phyloP scores from a whole-genome alignment of 345 rosid genomes.

The Hibiscus mutabilis region DNA sequence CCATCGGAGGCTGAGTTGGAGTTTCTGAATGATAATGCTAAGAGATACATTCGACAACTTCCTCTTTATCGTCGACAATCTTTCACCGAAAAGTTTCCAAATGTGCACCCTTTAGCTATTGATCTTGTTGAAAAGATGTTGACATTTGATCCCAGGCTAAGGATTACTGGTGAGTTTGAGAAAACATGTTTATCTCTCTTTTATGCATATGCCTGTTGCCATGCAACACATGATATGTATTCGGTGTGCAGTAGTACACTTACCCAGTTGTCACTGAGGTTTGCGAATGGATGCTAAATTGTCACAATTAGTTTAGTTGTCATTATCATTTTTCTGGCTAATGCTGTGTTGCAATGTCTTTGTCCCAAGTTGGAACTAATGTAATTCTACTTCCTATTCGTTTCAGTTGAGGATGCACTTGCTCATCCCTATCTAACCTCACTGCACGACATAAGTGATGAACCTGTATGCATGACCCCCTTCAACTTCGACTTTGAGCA shows the following conservation, averaged over 20 bases:
- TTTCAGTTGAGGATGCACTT: conserved; percentile 72
- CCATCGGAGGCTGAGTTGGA: conserved; percentile 80
- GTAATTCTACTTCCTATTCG: not conserved
- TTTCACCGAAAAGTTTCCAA: conserved; percentile 68
- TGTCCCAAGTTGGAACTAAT: not conserved
- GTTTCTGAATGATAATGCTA: conserved; percentile 70
- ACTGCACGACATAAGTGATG: conserved; percentile 60
- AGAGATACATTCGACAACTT: conserved; percentile 66
- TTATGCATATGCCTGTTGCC: not conserved
- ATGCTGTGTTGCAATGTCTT: not conserved
- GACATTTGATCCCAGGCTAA: conserved; percentile 71
- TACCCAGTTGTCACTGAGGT: not conserved
- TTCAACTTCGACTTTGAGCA: conserved; percentile 75
- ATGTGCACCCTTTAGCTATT: conserved; percentile 59
- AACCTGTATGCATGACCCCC: conserved; percentile 67
- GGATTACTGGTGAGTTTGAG: conserved; percentile 63
- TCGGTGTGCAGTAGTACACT: not conserved
- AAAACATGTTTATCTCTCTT: not conserved
- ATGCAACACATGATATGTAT: not conserved
- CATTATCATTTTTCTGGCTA: not conserved
- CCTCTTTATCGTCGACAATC: conserved; percentile 57
- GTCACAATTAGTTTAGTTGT: not conserved
- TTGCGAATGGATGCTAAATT: not conserved
- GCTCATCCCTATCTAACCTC: conserved; percentile 77
- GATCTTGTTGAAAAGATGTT: conserved; percentile 91